Percentiles rank a stretch among this genome's conserved stretches.
Conservation (phyloP, 768 basidiomycete species). For the Leccinum boreale region DNA sequence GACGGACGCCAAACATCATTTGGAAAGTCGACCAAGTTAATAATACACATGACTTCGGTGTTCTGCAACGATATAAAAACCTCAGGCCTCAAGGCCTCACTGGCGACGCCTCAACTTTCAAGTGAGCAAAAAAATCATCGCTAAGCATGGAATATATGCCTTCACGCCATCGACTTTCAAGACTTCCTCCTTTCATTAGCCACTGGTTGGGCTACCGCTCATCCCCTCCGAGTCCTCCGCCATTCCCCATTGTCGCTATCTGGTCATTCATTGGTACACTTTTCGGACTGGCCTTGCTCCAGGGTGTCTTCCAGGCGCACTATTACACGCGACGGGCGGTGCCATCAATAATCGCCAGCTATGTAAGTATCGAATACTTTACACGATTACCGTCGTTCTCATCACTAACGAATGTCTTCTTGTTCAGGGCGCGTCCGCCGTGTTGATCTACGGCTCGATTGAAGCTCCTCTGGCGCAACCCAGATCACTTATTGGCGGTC, state of each 20-base stretch:
- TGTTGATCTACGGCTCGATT: constrained; percentile 51
- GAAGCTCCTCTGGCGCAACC: constrained; percentile 55
- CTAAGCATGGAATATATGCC: not conserved
- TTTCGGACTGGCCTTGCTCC: constrained; percentile 45
- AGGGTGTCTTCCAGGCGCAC: constrained; percentile 47
- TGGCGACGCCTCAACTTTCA: not conserved
- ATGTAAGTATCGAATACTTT: constrained; percentile 12
- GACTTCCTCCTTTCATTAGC: constrained; percentile 1
- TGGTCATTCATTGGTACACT: constrained; percentile 57
- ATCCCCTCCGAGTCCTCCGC: constrained; percentile 4
- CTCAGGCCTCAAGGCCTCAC: too few species aligned
- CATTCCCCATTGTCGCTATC: not conserved
- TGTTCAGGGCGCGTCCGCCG: constrained; percentile 52
- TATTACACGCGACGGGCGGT: constrained; percentile 46
- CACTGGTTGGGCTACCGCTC: constrained; percentile 14
- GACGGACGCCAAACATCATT: too few species aligned
- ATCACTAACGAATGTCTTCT: not conserved
- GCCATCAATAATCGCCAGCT: constrained; percentile 16
- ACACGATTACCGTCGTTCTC: not conserved
- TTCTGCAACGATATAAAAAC: too few species aligned
- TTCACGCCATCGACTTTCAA: not conserved
- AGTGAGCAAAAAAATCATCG: not conserved
- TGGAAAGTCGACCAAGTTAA: too few species aligned
- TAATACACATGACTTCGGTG: too few species aligned
- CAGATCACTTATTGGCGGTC: constrained; percentile 49